These are phyloP conservation scores for Rhizophagus sp. DNA, from an alignment of 192 early-diverging fungal genomes.

Conservation along the genomic window DNA sequence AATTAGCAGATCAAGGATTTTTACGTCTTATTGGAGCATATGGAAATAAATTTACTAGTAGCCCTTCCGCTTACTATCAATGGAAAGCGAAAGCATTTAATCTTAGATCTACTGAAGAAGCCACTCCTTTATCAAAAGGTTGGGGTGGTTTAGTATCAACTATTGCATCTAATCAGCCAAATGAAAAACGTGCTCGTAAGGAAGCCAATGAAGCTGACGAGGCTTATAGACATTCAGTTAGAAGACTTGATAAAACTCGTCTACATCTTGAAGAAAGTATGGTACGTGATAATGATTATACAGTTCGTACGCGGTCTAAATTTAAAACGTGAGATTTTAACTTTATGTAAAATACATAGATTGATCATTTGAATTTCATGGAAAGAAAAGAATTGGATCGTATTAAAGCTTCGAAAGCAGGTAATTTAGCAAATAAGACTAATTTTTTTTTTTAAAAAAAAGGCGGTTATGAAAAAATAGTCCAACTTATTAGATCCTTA, in stretches of 20 bases:
- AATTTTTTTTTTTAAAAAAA: background rate
- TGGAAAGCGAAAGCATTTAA: conserved; percentile 64
- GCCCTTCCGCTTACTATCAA: conserved; percentile 66
- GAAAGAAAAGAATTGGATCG: conserved; percentile 52
- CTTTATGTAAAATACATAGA: conserved; percentile 32
- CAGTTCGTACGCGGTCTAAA: background rate
- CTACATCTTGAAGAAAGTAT: conserved; percentile 69
- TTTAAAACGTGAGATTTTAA: no score
- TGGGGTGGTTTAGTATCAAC: conserved; percentile 33
- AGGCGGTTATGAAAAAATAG: background rate
- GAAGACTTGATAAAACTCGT: conserved; percentile 64
- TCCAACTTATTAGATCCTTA: background rate
- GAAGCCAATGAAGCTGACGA: conserved; percentile 71
- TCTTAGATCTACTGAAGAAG: conserved; percentile 49
- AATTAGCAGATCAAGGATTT: conserved; percentile 62
- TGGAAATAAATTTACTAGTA: conserved; percentile 68
- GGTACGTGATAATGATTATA: conserved; percentile 33
- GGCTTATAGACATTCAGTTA: conserved; percentile 64
- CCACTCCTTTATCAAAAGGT: conserved; percentile 34
- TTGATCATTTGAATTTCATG: conserved; percentile 53
- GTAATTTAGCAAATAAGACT: conserved; percentile 30
- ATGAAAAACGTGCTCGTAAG: conserved; percentile 52
- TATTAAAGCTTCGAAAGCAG: conserved; percentile 51
- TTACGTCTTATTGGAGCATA: conserved; percentile 68
- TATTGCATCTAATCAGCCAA: conserved; percentile 38